phyloP scores from a whole-genome alignment of 2,329 filamentous ascomycete species.

The Pochonia chlamydosporia region DNA sequence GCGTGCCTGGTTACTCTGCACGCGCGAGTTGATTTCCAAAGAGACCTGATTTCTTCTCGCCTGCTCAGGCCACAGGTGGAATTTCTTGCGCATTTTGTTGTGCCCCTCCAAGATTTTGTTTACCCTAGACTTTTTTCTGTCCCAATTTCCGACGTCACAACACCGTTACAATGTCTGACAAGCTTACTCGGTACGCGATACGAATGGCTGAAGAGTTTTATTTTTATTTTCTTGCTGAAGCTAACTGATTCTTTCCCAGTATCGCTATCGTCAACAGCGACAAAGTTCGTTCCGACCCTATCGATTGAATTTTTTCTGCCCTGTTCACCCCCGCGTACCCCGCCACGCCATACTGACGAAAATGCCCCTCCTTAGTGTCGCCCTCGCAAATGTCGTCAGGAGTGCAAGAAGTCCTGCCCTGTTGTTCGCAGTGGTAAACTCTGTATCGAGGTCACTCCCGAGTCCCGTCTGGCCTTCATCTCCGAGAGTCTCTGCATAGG shows the following conservation, averaged over 20 bases:
- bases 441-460: slow-evolving; percentile 86
- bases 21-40: slow-evolving; percentile 2
- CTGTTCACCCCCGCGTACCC: slow-evolving; percentile 16
- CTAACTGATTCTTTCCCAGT: slow-evolving; percentile 46
- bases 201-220: background rate
- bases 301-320: slow-evolving; percentile 5
- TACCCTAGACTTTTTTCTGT: slow-evolving; percentile 5
- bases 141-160: slow-evolving; percentile 7
- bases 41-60: background rate
- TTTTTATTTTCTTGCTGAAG: background rate
- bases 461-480: slow-evolving; percentile 95
- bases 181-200: slow-evolving; percentile 78
- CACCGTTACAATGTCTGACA: slow-evolving; percentile 71
- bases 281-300: slow-evolving; percentile 66
- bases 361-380: slow-evolving; percentile 29
- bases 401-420: slow-evolving; percentile 98
- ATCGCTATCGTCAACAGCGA: slow-evolving; percentile 98
- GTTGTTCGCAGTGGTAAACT: slow-evolving; percentile 96
- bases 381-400: slow-evolving; percentile 81
- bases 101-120: slow-evolving; percentile 1
- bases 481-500: slow-evolving; percentile 94
- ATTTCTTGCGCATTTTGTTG: background rate
- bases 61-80: background rate
- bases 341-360: slow-evolving; percentile 22
- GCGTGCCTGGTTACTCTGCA: slow-evolving; percentile 13